Base-by-base conservation (phyloP, 2,329 filamentous ascomycete genomes). In the Xylaria sp. region DNA sequence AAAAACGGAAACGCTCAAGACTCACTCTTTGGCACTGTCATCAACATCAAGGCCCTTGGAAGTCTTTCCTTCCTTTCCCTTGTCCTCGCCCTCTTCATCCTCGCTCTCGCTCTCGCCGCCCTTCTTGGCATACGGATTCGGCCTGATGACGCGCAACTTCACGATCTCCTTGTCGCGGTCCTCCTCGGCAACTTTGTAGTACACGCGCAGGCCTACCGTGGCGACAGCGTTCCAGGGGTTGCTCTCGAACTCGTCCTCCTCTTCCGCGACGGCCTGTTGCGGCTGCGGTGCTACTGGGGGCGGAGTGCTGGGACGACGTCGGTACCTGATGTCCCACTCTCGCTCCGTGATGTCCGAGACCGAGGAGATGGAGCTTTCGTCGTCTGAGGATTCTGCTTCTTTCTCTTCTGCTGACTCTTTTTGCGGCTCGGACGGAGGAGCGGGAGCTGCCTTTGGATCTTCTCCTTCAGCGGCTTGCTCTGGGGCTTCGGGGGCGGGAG, bases 181-280 rank as follows among this genome's bases (percentile, higher is more conserved):
- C n/a, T 77, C 77, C 9, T 76, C 77, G 0, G 76, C 71, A 0
- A 79, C 81, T 73, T 86, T 87, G 75, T 85, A 84, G 76, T 90
- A 90, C 6, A 90, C 85, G 4, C 87, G 84, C 60, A 90, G 79
- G 0, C 89, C 88, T 0, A 90, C 84, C 20, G 90, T 85, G 61
- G 84, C 86, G 54, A 90, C 83, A 4, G 88, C 88, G 74, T 90
- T 90, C 88, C 89, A 90, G 1, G 87, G 85, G 28, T 87, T 84
- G 28, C 82, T 80, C 70, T 87, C 84, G 58, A 85, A 85, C 65
- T 88, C 86, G 70, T 87, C 86, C 10, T 82, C 82, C 23, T 87
- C 86, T 65, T 33, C 28, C 64, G 36, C 54, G 11, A 3, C 1
- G 10, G n/a, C 6, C 33, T 7, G 75, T 3, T 75, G 73, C 0